Evolutionary conservation across 495 filamentous ascomycete species (phyloP), one percentile per base, ranked within the genome.

Genomic region (Rostrohypoxylon terebratum): DNA sequence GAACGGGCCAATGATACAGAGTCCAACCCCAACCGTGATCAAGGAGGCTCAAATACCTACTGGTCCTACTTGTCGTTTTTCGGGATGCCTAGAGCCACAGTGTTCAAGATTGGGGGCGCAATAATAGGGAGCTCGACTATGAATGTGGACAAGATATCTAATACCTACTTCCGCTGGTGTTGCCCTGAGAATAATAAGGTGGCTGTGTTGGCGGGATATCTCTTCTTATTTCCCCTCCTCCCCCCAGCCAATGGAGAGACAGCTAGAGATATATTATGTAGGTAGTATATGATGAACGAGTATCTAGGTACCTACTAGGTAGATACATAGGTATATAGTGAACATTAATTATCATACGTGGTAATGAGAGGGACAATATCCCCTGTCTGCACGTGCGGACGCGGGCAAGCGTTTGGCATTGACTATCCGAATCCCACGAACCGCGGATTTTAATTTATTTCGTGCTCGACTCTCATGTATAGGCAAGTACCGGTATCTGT

Each of bases 141-240:
- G n/a, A 16, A 1, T 67, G 63, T 67, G 69, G 63, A 72, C 59
- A 58, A 63, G 40, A 16, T 33, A 3, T 28, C 13, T 16, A 16
- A 16, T 33, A 3, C 6, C 13, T 16, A 16, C 20, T 66, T 45
- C 61, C 69, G 59, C 42, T 61, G 54, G 40, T 66, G 60, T 42
- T 59, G 42, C 36, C 20, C 47, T 54, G 36, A 42, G 64, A 51
- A 64, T 69, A 51, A 64, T 69, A 50, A 36, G 57, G 63, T 71
- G 72, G 72, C 72, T 71, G 69, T 62, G 68, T 72, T 53, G 33
- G 57, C 51, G 60, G 61, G 59, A 65, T 64, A 21, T 18, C 48
- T 63, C 63, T 57, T 59, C 25, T 58, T 21, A 36, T 63, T 42
- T 45, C 31, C 31, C 59, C 25, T 1, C 51, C 44, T 28, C 40